A percentile compares a stretch with the other conserved stretches of the same genome.
These are phyloP conservation scores for Botrytis porri DNA, from an alignment of 2,329 filamentous ascomycete genomes.

Conservation along the genomic window DNA sequence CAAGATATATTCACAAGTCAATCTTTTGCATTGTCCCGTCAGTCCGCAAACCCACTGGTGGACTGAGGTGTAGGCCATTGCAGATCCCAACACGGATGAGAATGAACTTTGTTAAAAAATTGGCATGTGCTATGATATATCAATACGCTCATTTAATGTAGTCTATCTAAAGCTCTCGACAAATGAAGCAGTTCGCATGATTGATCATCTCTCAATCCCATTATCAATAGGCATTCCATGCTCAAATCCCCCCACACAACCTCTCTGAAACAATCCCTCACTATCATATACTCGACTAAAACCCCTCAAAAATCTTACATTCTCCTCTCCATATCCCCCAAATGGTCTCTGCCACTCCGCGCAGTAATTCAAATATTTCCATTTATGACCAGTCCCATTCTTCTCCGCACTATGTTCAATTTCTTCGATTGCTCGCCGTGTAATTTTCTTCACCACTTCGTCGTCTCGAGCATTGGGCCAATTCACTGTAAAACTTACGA, in stretches of 20 bases:
- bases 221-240: not conserved
- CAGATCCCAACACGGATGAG: not conserved
- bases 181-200: not conserved
- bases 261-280: slow-evolving; percentile 21
- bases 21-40: too few relatives aligned
- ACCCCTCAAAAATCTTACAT: slow-evolving; percentile 23
- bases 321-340: slow-evolving; percentile 35
- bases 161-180: not conserved
- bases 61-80: not conserved
- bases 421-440: slow-evolving; percentile 34
- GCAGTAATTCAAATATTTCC: slow-evolving; percentile 37
- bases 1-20: too few relatives aligned
- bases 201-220: not conserved
- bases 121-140: not conserved
- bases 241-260: slow-evolving; percentile 20
- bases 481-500: slow-evolving; percentile 39
- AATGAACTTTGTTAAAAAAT: not conserved
- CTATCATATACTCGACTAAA: slow-evolving; percentile 20
- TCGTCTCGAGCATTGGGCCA: slow-evolving; percentile 37
- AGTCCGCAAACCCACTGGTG: too few relatives aligned
- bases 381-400: slow-evolving; percentile 30
- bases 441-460: slow-evolving; percentile 33
- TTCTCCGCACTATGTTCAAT: slow-evolving; percentile 37
- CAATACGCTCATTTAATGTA: not conserved
- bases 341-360: slow-evolving; percentile 36